These are phyloP conservation scores for Carallia pectinifolia DNA, from an alignment of 345 rosid species.

Conservation along the genomic window DNA sequence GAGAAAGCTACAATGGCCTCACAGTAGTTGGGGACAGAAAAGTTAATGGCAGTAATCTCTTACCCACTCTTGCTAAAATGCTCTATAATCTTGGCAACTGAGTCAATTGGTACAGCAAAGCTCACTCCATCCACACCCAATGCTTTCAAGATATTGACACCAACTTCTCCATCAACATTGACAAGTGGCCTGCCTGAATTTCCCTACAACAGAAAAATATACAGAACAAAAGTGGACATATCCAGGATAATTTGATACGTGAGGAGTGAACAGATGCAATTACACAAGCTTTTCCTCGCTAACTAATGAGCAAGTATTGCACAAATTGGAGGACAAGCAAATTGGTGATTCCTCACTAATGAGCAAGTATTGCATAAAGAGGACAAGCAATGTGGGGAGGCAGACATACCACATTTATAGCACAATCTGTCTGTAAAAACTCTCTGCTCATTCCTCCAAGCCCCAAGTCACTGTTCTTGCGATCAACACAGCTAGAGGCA, in stretches of 20 bases:
- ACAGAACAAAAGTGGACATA: slow-evolving; percentile 9
- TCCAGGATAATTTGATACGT: neutral
- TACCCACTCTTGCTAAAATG: slow-evolving; percentile 88
- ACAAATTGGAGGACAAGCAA: too few relatives aligned
- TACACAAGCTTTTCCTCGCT: neutral
- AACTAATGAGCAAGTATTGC: too few relatives aligned
- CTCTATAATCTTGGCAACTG: slow-evolving; percentile 67
- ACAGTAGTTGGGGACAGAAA: too few relatives aligned
- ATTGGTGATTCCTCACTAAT: too few relatives aligned
- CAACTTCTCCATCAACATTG: slow-evolving; percentile 89
- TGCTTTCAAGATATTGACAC: slow-evolving; percentile 86
- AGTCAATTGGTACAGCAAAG: slow-evolving; percentile 81
- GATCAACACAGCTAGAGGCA: slow-evolving; percentile 69
- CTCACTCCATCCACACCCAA: slow-evolving; percentile 73
- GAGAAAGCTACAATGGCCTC: too few relatives aligned
- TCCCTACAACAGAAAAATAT: slow-evolving; percentile 46
- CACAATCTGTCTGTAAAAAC: slow-evolving; percentile 85
- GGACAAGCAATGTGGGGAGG: slow-evolving; percentile 2
- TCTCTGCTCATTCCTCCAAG: slow-evolving; percentile 82
- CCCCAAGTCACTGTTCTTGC: slow-evolving; percentile 96
- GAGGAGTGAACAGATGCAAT: neutral
- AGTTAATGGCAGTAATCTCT: slow-evolving; percentile 2
- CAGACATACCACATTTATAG: slow-evolving; percentile 65
- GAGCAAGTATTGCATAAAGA: neutral
- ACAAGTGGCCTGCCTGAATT: slow-evolving; percentile 98